Evolutionary conservation across 179 eudicot genomes (phyloP).

Genomic region (Carnegiea gigantea): DNA sequence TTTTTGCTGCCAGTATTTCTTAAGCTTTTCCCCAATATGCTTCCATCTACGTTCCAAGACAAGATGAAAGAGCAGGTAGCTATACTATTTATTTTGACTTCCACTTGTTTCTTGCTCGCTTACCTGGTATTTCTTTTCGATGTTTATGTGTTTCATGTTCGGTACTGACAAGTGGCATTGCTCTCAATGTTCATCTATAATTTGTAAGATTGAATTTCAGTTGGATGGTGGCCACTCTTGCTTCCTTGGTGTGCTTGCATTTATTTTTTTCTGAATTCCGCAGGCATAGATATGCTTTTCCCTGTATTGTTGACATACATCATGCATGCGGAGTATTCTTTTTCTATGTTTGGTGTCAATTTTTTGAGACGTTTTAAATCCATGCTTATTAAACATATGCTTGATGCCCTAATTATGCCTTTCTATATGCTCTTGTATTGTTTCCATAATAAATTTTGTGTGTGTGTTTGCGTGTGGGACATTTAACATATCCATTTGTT

Average conservation of each 20-base stretch:
- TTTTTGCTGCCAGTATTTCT: slow-evolving; percentile 86
- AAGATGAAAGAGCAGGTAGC: slow-evolving; percentile 95
- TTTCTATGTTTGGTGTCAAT: background rate
- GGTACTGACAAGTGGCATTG: background rate
- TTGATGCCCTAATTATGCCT: background rate
- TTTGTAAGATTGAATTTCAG: background rate
- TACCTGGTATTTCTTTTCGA: background rate
- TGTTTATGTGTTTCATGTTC: background rate
- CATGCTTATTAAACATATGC: background rate
- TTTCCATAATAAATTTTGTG: background rate
- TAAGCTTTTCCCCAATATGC: slow-evolving; percentile 86
- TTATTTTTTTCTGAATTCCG: background rate
- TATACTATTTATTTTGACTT: background rate
- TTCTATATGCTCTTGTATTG: background rate
- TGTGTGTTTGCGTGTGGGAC: too few species aligned
- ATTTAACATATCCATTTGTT: too few species aligned
- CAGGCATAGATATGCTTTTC: background rate
- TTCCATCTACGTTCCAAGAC: slow-evolving; percentile 93
- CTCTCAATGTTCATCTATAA: background rate
- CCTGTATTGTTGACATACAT: background rate
- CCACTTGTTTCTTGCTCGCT: slow-evolving; percentile 1
- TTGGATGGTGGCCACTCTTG: background rate
- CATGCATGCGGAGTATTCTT: background rate
- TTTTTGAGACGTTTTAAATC: background rate
- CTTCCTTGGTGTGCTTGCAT: background rate